Percentiles rank a stretch among this genome's conserved stretches.
These are phyloP conservation scores for Geopyxis carbonaria DNA, from an alignment of 495 filamentous ascomycete genomes.

Conservation along the genomic window DNA sequence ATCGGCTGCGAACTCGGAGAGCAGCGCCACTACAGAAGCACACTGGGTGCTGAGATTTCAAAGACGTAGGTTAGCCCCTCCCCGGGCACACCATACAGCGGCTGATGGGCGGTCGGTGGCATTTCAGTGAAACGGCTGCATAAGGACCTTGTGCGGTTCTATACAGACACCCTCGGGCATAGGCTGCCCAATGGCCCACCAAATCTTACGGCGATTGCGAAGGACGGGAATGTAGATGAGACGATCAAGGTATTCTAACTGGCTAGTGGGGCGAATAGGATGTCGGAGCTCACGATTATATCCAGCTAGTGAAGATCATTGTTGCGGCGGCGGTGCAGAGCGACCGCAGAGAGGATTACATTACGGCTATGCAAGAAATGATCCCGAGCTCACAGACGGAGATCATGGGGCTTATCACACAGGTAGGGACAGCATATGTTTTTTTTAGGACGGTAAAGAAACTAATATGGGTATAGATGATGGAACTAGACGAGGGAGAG, in stretches of 20 bases:
- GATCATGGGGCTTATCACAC: conserved; percentile 22
- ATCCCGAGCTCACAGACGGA: conserved; percentile 22
- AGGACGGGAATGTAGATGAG: conserved; percentile 22
- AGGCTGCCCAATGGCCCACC: conserved; percentile 17
- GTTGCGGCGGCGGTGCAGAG: conserved; percentile 25
- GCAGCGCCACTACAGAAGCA: conserved; percentile 10
- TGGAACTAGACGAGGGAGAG: conserved; percentile 6
- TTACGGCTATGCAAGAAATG: conserved; percentile 21
- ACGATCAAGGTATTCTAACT: conserved; percentile 15
- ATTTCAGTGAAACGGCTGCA: conserved; percentile 19
- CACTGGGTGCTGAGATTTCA: conserved; percentile 23
- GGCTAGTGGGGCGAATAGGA: background rate
- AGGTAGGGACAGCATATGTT: conserved; percentile 13
- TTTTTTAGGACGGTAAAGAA: background rate
- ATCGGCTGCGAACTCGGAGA: conserved; percentile 15
- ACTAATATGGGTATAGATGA: conserved; percentile 16
- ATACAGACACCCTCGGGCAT: conserved; percentile 22
- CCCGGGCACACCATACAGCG: background rate
- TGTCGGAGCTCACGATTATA: background rate
- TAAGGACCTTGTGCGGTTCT: conserved; percentile 20
- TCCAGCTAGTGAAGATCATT: conserved; percentile 23
- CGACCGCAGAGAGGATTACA: conserved; percentile 24
- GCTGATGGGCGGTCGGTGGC: background rate
- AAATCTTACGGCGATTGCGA: conserved; percentile 23
- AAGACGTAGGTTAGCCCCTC: conserved; percentile 9